phyloP scores from a whole-genome alignment of 129 eudicot species.

The Escallonia rubra region DNA sequence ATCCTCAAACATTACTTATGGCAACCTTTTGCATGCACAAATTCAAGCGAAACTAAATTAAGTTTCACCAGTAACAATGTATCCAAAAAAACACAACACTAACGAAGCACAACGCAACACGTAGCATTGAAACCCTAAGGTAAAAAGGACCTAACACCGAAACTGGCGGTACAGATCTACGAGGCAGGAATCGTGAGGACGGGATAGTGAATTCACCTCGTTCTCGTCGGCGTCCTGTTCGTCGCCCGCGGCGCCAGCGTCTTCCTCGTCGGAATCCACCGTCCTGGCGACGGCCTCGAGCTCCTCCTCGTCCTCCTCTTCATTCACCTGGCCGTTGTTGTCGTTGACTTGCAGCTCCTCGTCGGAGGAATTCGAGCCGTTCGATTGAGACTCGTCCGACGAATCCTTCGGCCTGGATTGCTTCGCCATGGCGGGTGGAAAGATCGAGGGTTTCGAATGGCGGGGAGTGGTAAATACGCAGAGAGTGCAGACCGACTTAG shows the following conservation, averaged over 20 bases:
- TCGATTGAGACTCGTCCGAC: conserved; percentile 39
- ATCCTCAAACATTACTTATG: no score
- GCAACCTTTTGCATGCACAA: no score
- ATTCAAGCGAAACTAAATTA: no score
- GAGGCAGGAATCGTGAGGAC: neutral
- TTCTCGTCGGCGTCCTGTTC: conserved; percentile 44
- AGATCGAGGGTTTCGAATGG: conserved; percentile 40
- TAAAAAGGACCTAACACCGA: conserved; percentile 2
- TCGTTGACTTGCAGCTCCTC: conserved; percentile 42
- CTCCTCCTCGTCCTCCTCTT: conserved; percentile 86
- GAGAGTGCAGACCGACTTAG: conserved; percentile 5
- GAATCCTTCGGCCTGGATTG: conserved; percentile 50
- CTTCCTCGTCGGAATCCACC: conserved; percentile 64
- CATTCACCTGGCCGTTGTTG: conserved; percentile 38
- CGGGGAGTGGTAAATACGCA: conserved; percentile 5
- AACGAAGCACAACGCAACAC: no score
- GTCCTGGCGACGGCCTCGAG: conserved; percentile 87
- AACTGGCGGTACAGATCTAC: neutral
- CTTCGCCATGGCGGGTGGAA: conserved; percentile 45
- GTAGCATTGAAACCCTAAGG: no score
- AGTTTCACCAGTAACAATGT: no score
- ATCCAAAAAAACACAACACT: no score
- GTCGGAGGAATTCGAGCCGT: conserved; percentile 46
- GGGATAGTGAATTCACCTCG: conserved; percentile 39
- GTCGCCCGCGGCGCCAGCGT: conserved; percentile 29